A percentile compares a stretch with the other conserved stretches of the same genome.
Evolutionary conservation across 495 filamentous ascomycete genomes (phyloP).

Genomic region (Articulospora tetracladia): DNA sequence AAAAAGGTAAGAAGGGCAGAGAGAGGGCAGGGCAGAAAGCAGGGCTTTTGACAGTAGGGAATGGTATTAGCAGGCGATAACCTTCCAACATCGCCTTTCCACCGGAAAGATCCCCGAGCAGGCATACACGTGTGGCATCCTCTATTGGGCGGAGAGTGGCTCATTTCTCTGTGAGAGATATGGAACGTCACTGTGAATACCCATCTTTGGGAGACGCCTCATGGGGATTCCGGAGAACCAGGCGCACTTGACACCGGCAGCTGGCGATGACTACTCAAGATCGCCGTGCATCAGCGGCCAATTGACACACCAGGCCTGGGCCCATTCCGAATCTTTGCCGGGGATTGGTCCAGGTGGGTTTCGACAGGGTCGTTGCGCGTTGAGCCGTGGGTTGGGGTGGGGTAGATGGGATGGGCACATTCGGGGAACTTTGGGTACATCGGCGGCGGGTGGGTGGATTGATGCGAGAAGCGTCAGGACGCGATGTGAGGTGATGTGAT

Average conservation of each 20-base stretch:
- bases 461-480: not conserved
- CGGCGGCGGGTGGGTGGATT: no score
- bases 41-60: not conserved
- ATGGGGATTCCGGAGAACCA: not conserved
- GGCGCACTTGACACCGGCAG: not conserved
- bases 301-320: not conserved
- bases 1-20: not conserved
- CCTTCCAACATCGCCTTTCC: not conserved
- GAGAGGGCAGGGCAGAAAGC: not conserved
- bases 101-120: not conserved
- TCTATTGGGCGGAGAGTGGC: conserved; percentile 15
- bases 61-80: not conserved
- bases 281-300: not conserved
- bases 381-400: no score
- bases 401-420: no score
- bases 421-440: no score
- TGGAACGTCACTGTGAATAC: conserved; percentile 25
- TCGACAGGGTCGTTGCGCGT: no score
- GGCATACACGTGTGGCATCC: conserved; percentile 11
- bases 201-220: conserved; percentile 9
- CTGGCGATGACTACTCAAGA: not conserved
- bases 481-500: not conserved
- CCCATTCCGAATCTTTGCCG: not conserved
- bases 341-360: not conserved
- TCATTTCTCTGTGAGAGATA: conserved; percentile 7